Evolutionary conservation across 208 protist genomes (phyloP).

Genomic region (Vickermania ingenoplastis): DNA sequence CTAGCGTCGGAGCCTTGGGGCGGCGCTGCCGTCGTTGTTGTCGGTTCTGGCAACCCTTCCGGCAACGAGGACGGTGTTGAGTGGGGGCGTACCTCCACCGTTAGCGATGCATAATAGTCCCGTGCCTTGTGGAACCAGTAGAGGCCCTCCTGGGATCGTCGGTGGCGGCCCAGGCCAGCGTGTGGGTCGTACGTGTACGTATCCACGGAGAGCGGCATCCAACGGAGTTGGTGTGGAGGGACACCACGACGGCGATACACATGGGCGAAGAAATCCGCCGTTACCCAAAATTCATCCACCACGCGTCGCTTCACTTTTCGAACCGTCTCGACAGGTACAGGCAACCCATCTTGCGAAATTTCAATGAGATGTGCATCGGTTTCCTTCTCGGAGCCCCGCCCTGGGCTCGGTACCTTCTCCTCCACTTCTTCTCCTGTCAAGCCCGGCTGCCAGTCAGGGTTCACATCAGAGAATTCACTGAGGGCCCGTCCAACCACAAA

Average conservation of each 20-base stretch:
- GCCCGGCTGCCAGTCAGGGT: slow-evolving; percentile 8
- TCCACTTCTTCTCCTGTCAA: background rate
- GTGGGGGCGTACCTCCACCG: too few species aligned
- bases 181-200: slow-evolving; percentile 30
- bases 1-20: background rate
- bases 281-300: slow-evolving; percentile 46
- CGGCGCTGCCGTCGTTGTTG: background rate
- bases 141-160: background rate
- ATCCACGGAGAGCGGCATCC: slow-evolving; percentile 52
- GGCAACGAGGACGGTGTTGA: background rate
- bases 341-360: background rate
- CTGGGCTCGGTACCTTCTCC: background rate
- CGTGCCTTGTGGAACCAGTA: background rate
- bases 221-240: slow-evolving; percentile 8
- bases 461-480: slow-evolving; percentile 36
- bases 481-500: slow-evolving; percentile 24
- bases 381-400: background rate
- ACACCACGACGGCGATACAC: slow-evolving; percentile 28
- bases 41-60: background rate
- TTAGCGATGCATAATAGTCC: too few species aligned
- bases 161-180: background rate
- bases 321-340: background rate
- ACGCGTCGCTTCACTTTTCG: background rate
- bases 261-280: slow-evolving; percentile 31
- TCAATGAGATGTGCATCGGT: too few species aligned